A percentile compares a stretch with the other conserved stretches of the same genome.
phyloP scores from a whole-genome alignment of 768 basidiomycete species.

The Lentinula sp. region DNA sequence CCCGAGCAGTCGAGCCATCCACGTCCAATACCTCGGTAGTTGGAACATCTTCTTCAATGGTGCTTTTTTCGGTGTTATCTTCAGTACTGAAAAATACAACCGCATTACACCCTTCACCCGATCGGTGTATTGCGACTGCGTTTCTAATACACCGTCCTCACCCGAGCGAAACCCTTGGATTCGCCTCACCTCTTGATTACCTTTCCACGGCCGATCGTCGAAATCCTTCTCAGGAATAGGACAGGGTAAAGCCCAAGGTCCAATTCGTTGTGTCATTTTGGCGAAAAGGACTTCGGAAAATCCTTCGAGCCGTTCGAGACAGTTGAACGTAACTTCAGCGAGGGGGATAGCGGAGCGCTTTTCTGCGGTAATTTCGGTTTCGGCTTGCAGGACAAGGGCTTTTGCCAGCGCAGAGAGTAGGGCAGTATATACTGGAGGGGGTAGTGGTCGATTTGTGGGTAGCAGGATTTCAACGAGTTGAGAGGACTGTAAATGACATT shows the following conservation, averaged over 20 bases:
- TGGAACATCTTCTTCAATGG: slow-evolving; percentile 53
- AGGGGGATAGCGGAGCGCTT: slow-evolving; percentile 81
- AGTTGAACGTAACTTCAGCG: slow-evolving; percentile 65
- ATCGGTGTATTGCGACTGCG: slow-evolving; percentile 50
- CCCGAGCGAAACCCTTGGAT: slow-evolving; percentile 52
- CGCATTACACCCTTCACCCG: slow-evolving; percentile 79
- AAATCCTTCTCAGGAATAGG: slow-evolving; percentile 48
- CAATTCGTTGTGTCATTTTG: slow-evolving; percentile 80
- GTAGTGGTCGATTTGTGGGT: slow-evolving; percentile 23
- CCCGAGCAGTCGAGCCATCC: slow-evolving; percentile 58
- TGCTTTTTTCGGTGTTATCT: slow-evolving; percentile 28
- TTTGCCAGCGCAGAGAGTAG: slow-evolving; percentile 87
- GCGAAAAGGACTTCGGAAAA: slow-evolving; percentile 79
- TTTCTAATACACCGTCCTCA: slow-evolving; percentile 39
- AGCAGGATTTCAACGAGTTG: slow-evolving; percentile 31
- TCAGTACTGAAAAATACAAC: slow-evolving; percentile 77
- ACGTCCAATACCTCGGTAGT: slow-evolving; percentile 63
- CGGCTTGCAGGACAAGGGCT: slow-evolving; percentile 83
- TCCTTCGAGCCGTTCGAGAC: slow-evolving; percentile 51
- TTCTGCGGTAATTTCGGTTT: slow-evolving; percentile 88
- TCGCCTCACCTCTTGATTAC: slow-evolving; percentile 34
- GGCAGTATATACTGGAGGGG: slow-evolving; percentile 56
- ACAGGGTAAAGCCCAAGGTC: slow-evolving; percentile 80
- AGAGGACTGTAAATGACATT: slow-evolving; percentile 22
- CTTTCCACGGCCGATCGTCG: slow-evolving; percentile 40